Evolutionary conservation across 2,329 filamentous ascomycete genomes (phyloP).

Genomic region (Hypomyces perniciosus): DNA sequence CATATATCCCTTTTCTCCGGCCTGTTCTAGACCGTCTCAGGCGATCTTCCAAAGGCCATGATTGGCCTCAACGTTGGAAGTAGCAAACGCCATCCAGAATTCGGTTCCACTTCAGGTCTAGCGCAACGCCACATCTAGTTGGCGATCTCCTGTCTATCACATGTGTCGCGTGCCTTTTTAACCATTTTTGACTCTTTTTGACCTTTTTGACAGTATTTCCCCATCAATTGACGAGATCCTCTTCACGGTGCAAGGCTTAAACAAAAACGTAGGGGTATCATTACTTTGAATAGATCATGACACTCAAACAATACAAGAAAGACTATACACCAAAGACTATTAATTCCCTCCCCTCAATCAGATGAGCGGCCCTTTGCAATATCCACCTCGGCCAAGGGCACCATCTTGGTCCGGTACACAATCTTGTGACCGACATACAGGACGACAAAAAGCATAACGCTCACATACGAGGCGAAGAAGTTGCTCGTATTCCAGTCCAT

Average conservation of each 20-base stretch:
- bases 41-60: constrained; percentile 1
- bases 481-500: constrained; percentile 54
- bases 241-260: too few species aligned
- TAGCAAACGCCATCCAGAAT: not conserved
- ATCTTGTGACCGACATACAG: constrained; percentile 58
- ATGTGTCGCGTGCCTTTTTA: constrained; percentile 6
- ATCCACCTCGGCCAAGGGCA: constrained; percentile 33
- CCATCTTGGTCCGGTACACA: constrained; percentile 32
- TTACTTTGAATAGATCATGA: constrained; percentile 12
- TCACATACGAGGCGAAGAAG: constrained; percentile 62
- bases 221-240: too few species aligned
- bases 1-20: not conserved
- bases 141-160: too few species aligned
- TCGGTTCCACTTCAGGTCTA: constrained; percentile 6
- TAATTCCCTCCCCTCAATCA: not conserved
- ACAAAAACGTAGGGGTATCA: constrained; percentile 8
- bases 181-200: not conserved
- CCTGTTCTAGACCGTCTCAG: not conserved
- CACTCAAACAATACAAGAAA: constrained; percentile 7
- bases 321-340: constrained; percentile 1
- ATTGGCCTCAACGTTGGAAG: constrained; percentile 3
- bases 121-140: not conserved
- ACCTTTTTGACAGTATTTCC: not conserved
- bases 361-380: constrained; percentile 16
- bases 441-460: constrained; percentile 56